These are phyloP conservation scores for Daldinia decipiens DNA, from an alignment of 495 filamentous ascomycete species.

Conservation along the genomic window DNA sequence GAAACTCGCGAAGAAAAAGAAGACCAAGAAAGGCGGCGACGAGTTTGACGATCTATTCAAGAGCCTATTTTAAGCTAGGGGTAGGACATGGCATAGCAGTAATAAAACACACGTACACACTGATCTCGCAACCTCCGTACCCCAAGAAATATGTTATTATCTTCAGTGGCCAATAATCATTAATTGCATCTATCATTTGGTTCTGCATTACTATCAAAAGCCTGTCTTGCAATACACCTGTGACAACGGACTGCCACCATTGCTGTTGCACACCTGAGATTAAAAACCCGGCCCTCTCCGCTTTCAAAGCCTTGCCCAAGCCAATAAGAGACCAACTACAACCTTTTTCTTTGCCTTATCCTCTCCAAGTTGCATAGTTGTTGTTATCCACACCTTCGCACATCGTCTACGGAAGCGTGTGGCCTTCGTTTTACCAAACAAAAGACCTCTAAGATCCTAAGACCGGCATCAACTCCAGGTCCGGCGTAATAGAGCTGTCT, in stretches of 20 bases:
- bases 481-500: neutral
- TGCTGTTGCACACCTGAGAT: conserved; percentile 13
- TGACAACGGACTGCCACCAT: conserved; percentile 14
- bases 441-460: conserved; percentile 3
- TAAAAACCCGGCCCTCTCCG: neutral
- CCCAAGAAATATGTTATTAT: neutral
- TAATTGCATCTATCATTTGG: neutral
- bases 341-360: conserved; percentile 24
- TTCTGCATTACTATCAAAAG: conserved; percentile 20
- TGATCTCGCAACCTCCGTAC: neutral
- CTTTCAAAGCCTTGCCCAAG: conserved; percentile 20
- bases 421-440: neutral
- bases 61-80: conserved; percentile 29
- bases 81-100: neutral
- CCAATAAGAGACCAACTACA: conserved; percentile 29
- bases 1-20: conserved; percentile 35
- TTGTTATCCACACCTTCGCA: conserved; percentile 24
- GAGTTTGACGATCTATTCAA: conserved; percentile 55
- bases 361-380: conserved; percentile 30
- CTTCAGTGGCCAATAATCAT: neutral
- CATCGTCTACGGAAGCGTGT: conserved; percentile 1
- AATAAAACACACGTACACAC: neutral
- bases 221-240: conserved; percentile 13
- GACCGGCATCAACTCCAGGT: neutral
- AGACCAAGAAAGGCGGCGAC: conserved; percentile 45